Evolutionary conservation across 108 stramenopile species (phyloP), one percentile per base, ranked within the genome.

Genomic region (Schizochytrium sp.): DNA sequence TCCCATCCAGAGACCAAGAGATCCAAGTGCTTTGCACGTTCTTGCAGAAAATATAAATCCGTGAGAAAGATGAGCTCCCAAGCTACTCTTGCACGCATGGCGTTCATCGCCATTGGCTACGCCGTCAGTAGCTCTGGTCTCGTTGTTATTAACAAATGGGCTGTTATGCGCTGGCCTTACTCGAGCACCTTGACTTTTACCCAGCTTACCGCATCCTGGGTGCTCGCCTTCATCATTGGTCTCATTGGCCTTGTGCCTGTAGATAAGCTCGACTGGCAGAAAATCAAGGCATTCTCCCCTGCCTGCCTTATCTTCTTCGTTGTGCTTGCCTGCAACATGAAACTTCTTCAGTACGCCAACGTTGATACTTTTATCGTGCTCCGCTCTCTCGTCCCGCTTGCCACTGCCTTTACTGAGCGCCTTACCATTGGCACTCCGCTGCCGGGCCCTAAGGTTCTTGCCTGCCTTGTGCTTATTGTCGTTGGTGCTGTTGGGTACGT

Each of bases 241-340:
- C 49, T n/a, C 8, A 56, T 83, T 5, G 76, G 76, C 50, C 19
- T 83, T 28, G 76, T 83, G 28, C 28, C 49, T 47, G 76, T 83
- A 53, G 76, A 83, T 53, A 55, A 49, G 47, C 76, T 83, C 17
- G 76, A 83, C 76, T 55, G 47, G 76, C 50, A 28, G 17, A 83
- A 83, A 28, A 83, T 83, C 76, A 83, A 83, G 53, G 76, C 76
- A 13, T 83, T 83, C 47, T 83, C 76, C 5, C 76, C 76, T 17
- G 76, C 76, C 28, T 83, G 76, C 76, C 47, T 83, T n/a, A 83
- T 83, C 76, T 83, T 83, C 76, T 83, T 83, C 55, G 76, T 83
- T 40, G 76, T 55, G 12, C 47, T 83, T 8, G 76, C 76, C 10
- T 83, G 76, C 76, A 83, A 83, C 28, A 83, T 83, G 76, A 83